A percentile compares a stretch with the other conserved stretches of the same genome.
Evolutionary conservation across 2,329 filamentous ascomycete species (phyloP).

Genomic region (Pyrenophora seminiperda): DNA sequence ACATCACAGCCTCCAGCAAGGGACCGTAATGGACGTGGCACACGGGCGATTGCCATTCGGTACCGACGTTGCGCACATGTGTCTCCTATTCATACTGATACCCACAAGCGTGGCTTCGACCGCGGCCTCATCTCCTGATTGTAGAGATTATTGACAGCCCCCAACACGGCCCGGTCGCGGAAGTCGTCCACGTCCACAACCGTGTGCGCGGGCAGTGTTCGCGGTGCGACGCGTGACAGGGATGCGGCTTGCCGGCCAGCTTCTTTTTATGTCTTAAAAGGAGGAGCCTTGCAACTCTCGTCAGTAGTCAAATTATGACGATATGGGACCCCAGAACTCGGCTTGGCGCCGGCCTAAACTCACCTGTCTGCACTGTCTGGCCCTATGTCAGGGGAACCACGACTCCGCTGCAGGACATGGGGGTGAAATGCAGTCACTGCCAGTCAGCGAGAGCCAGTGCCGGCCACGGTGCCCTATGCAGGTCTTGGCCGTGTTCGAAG

Average conservation of each 20-base stretch:
- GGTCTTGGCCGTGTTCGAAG: conserved; percentile 35
- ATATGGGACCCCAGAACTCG: conserved; percentile 25
- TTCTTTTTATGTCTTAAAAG: conserved; percentile 30
- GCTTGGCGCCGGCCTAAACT: conserved; percentile 20
- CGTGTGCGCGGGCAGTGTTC: conserved; percentile 5
- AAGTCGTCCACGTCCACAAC: background rate
- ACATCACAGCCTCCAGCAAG: conserved; percentile 10
- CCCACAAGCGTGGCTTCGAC: conserved; percentile 24
- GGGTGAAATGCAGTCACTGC: conserved; percentile 13
- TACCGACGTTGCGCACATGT: too few species aligned
- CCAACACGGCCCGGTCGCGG: too few species aligned
- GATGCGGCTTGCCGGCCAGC: conserved; percentile 16
- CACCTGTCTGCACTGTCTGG: conserved; percentile 6
- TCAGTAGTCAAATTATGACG: conserved; percentile 36
- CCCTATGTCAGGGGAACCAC: conserved; percentile 27
- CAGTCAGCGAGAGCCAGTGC: conserved; percentile 16
- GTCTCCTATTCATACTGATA: conserved; percentile 32
- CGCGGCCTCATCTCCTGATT: conserved; percentile 8
- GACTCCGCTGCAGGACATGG: conserved; percentile 21
- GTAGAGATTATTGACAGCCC: too few species aligned
- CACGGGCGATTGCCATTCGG: too few species aligned
- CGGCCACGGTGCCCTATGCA: conserved; percentile 36
- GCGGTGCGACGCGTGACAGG: conserved; percentile 17
- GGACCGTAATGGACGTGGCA: too few species aligned
- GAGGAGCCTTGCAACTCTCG: conserved; percentile 24